Evolutionary conservation across 169 alveolate species (phyloP), one percentile per base, ranked within the genome.

Genomic region (Plasmodium vivax): DNA sequence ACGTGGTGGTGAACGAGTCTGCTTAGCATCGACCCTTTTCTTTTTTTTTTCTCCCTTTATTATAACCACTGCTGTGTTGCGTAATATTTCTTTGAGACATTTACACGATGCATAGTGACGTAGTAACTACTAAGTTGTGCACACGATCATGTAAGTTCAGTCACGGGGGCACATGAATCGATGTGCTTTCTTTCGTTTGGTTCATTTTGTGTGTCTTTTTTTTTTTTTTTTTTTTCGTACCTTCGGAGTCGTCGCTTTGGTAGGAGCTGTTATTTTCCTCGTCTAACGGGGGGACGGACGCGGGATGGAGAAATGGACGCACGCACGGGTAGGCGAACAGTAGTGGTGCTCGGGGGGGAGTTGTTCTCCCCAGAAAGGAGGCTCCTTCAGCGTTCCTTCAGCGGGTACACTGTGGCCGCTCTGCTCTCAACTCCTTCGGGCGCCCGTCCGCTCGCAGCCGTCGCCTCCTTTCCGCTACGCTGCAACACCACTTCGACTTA

Each of bases 241-340:
- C 93, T 85, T 85, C 93, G 12, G 85, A 68, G 36, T 85, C 80
- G n/a, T 85, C 93, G 51, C 93, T 85, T 16, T 74, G 85, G 45
- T 32, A 77, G 32, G 93, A 73, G 68, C 87, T 85, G 45, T 74
- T 74, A 34, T 85, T 85, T 75, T 85, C 85, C 43, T 85, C 85
- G 68, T 85, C 93, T 85, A 34, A 27, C 36, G 38, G 62, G 43
- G n/a, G 51, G 36, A 9, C 23, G 51, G 32, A 27, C 38, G 62
- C 2, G 23, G 30, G 23, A 71, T 47, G 47, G 14, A 82, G 30
- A 0, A 62, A 38, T 12, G 58, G 19, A 19, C 1, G 58, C 36
- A 32, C 41, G 32, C n/a, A 16, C n/a, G 30, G 19, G 74, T 19
- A 54, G 12, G 16, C 71, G 8, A 9, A 82, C 54, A 19, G 62